These are phyloP conservation scores for Kuraishia piskuri DNA, from an alignment of 805 yeast species.

Conservation along the genomic window DNA sequence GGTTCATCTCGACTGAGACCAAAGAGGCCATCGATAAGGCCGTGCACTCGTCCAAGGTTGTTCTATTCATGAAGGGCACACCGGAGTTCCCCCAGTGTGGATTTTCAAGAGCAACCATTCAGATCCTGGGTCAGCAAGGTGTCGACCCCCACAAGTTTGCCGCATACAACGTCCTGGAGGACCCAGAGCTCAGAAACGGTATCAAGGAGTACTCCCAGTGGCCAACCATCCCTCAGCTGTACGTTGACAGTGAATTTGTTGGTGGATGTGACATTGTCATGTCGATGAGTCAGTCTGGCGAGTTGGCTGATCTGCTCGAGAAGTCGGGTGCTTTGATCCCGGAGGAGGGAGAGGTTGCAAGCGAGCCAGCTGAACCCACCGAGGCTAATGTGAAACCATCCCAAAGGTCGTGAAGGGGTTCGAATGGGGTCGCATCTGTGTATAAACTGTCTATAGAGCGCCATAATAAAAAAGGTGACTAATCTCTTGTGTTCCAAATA, in stretches of 20 bases:
- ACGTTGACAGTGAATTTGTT: slow-evolving; percentile 81
- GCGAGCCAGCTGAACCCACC: not conserved
- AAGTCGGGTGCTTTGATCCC: slow-evolving; percentile 72
- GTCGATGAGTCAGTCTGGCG: slow-evolving; percentile 89
- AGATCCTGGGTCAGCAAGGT: slow-evolving; percentile 90
- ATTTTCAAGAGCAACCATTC: slow-evolving; percentile 90
- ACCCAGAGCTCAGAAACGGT: slow-evolving; percentile 87
- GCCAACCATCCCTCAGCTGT: slow-evolving; percentile 98
- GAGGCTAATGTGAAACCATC: slow-evolving; percentile 4
- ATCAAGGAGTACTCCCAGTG: slow-evolving; percentile 92
- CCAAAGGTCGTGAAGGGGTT: not conserved
- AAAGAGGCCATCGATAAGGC: slow-evolving; percentile 81
- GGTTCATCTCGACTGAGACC: slow-evolving; percentile 71
- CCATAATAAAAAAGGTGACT: not conserved
- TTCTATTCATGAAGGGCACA: slow-evolving; percentile 96
- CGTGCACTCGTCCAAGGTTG: slow-evolving; percentile 85
- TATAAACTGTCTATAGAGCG: not conserved
- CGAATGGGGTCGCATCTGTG: not conserved
- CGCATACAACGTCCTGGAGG: slow-evolving; percentile 94
- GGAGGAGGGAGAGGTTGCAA: slow-evolving; percentile 45
- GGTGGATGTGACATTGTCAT: slow-evolving; percentile 97
- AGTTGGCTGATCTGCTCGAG: slow-evolving; percentile 77
- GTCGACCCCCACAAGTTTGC: slow-evolving; percentile 96
- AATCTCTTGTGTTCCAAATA: not conserved
- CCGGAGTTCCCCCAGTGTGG: slow-evolving; percentile 99